A percentile compares a stretch with the other conserved stretches of the same genome.
These are phyloP conservation scores for Yamadazyma oceani DNA, from an alignment of 1,139 yeast genomes.

Conservation along the genomic window DNA sequence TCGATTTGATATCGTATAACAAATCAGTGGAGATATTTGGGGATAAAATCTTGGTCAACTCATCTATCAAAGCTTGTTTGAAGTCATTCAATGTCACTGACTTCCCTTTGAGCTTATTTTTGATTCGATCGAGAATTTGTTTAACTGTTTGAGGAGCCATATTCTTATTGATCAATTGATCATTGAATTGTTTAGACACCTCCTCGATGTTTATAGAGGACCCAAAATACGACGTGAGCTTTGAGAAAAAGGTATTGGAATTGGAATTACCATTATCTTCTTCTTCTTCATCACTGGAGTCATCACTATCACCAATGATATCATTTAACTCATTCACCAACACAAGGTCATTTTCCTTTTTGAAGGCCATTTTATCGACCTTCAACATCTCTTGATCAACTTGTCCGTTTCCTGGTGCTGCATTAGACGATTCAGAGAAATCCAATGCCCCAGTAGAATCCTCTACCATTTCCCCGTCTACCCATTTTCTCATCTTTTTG, in stretches of 20 bases:
- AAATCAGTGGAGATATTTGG: conserved; percentile 92
- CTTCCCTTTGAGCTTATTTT: conserved; percentile 29
- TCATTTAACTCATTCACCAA: conserved; percentile 45
- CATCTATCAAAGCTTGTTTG: conserved; percentile 67
- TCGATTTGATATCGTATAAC: conserved; percentile 71
- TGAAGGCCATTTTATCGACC: conserved; percentile 36
- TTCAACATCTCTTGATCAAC: conserved; percentile 29
- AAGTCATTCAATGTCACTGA: conserved; percentile 32
- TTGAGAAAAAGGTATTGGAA: conserved; percentile 31
- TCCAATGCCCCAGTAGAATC: conserved; percentile 20
- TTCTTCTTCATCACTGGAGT: conserved; percentile 18
- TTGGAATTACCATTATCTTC: conserved; percentile 6
- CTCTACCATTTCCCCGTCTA: conserved; percentile 37
- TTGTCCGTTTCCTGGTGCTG: conserved; percentile 44
- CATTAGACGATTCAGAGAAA: too few species aligned
- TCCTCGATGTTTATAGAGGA: conserved; percentile 37
- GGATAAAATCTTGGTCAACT: conserved; percentile 78
- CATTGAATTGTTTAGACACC: conserved; percentile 42
- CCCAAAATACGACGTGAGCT: conserved; percentile 41
- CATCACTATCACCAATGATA: conserved; percentile 37
- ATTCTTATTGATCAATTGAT: conserved; percentile 44
- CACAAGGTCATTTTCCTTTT: conserved; percentile 40
- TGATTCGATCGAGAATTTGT: conserved; percentile 38
- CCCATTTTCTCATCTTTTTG: conserved; percentile 49
- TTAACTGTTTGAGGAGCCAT: conserved; percentile 44